Evolutionary conservation across 2,329 filamentous ascomycete genomes (phyloP).

Genomic region (Colletotrichum cereale): DNA sequence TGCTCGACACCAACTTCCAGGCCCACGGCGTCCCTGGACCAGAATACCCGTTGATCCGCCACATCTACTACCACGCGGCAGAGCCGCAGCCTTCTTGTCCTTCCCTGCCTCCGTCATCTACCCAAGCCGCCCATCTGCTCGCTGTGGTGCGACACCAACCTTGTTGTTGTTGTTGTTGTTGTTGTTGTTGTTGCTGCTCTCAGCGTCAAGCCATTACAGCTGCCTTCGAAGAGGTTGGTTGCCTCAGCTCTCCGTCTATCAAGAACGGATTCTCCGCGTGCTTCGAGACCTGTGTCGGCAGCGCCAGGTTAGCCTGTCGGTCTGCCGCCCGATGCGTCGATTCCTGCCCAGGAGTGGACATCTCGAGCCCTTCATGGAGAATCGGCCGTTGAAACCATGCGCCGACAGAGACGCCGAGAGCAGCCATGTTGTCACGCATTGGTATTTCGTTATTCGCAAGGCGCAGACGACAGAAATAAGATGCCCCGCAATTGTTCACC

Average conservation of each 20-base stretch:
- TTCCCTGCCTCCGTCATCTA: neutral
- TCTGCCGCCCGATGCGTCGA: neutral
- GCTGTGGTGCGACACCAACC: neutral
- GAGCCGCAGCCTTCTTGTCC: neutral
- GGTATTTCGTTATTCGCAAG: constrained; percentile 7
- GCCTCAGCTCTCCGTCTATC: neutral
- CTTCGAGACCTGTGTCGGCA: neutral
- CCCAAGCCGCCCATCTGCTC: neutral
- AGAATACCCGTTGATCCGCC: constrained; percentile 8
- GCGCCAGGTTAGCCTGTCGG: neutral
- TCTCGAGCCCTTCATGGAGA: neutral
- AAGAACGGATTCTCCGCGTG: neutral
- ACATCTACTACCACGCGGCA: neutral
- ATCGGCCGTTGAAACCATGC: neutral
- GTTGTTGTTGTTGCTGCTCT: too few relatives aligned
- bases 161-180: too few relatives aligned
- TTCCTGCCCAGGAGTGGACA: neutral
- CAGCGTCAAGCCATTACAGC: constrained; percentile 12
- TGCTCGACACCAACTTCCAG: constrained; percentile 4
- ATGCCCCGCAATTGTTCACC: constrained; percentile 36
- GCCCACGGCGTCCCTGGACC: constrained; percentile 8
- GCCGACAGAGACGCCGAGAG: neutral
- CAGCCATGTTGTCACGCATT: neutral
- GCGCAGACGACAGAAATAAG: neutral
- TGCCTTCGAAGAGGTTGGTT: constrained; percentile 13